A percentile compares a stretch with the other conserved stretches of the same genome.
These are phyloP conservation scores for Fusarium buxicola DNA, from an alignment of 2,329 filamentous ascomycete species.

Conservation along the genomic window DNA sequence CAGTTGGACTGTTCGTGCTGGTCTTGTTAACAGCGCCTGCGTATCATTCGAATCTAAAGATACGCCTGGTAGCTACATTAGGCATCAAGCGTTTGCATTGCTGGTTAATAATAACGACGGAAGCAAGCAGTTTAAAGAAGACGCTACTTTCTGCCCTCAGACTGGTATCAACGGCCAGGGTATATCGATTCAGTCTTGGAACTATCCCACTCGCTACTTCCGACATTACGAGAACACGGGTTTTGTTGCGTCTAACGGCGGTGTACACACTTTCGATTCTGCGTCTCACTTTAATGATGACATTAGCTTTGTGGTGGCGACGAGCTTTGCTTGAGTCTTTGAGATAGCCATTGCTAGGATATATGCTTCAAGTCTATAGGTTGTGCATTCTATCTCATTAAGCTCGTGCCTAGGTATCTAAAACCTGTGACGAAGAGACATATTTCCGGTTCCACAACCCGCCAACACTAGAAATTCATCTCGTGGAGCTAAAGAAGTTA, in stretches of 20 bases:
- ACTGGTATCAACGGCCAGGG: slow-evolving; percentile 13
- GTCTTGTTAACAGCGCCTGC: slow-evolving; percentile 25
- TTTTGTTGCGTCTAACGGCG: slow-evolving; percentile 10
- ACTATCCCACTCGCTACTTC: slow-evolving; percentile 24
- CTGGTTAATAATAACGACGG: slow-evolving; percentile 1
- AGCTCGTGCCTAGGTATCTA: too few relatives aligned
- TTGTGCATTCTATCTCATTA: too few relatives aligned
- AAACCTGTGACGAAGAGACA: too few relatives aligned
- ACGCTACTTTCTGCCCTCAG: slow-evolving; percentile 28
- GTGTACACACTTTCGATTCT: slow-evolving; percentile 23
- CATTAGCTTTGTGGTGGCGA: slow-evolving; percentile 9
- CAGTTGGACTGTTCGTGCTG: slow-evolving; percentile 21
- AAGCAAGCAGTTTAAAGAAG: slow-evolving; percentile 20
- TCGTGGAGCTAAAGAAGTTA: too few relatives aligned
- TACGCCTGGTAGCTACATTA: slow-evolving; percentile 18
- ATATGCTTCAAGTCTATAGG: too few relatives aligned
- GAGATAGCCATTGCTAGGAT: too few relatives aligned
- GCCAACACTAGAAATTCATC: too few relatives aligned
- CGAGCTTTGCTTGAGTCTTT: neutral
- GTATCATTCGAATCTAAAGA: slow-evolving; percentile 25
- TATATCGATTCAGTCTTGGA: slow-evolving; percentile 22
- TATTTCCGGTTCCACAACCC: too few relatives aligned
- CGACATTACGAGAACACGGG: slow-evolving; percentile 17
- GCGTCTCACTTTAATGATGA: slow-evolving; percentile 9
- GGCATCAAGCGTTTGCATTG: slow-evolving; percentile 9